Percentiles rank a stretch among this genome's conserved stretches.
These are phyloP conservation scores for Ustulina deusta DNA, from an alignment of 2,329 filamentous ascomycete species.

Conservation along the genomic window DNA sequence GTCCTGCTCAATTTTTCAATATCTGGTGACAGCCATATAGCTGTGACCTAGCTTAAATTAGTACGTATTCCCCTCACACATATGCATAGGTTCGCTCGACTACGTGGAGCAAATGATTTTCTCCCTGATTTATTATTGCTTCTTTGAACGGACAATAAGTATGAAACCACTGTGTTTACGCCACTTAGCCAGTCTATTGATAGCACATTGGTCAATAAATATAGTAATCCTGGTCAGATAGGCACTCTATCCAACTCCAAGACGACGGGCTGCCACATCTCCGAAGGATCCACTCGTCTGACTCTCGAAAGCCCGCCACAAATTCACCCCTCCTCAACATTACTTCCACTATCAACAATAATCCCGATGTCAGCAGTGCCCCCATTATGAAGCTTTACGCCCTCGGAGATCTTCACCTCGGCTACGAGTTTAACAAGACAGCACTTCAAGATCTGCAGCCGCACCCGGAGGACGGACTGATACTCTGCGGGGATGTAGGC, in stretches of 20 bases:
- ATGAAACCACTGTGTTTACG: not conserved
- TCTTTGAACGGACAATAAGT: not conserved
- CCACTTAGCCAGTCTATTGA: not conserved
- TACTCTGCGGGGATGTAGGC: slow-evolving; percentile 54
- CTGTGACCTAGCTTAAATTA: too few relatives aligned
- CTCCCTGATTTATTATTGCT: not conserved
- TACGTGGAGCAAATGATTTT: not conserved
- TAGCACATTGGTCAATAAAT: not conserved
- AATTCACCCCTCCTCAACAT: slow-evolving; percentile 19
- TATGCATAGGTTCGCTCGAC: not conserved
- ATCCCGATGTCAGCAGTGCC: not conserved
- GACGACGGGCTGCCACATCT: slow-evolving; percentile 1
- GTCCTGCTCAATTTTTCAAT: not conserved
- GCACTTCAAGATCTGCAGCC: slow-evolving; percentile 49
- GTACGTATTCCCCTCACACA: too few relatives aligned
- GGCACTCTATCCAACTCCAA: not conserved
- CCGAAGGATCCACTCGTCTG: slow-evolving; percentile 30
- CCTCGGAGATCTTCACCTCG: slow-evolving; percentile 55
- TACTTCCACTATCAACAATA: not conserved
- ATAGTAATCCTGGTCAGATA: slow-evolving; percentile 13
- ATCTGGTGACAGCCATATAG: not conserved
- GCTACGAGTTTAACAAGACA: slow-evolving; percentile 50
- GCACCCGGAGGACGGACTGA: slow-evolving; percentile 54
- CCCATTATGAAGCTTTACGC: slow-evolving; percentile 52
- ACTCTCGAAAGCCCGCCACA: slow-evolving; percentile 14